Evolutionary conservation across 768 basidiomycete genomes (phyloP), one percentile per base, ranked within the genome.

Genomic region (Lepiota brunneoincarnata): DNA sequence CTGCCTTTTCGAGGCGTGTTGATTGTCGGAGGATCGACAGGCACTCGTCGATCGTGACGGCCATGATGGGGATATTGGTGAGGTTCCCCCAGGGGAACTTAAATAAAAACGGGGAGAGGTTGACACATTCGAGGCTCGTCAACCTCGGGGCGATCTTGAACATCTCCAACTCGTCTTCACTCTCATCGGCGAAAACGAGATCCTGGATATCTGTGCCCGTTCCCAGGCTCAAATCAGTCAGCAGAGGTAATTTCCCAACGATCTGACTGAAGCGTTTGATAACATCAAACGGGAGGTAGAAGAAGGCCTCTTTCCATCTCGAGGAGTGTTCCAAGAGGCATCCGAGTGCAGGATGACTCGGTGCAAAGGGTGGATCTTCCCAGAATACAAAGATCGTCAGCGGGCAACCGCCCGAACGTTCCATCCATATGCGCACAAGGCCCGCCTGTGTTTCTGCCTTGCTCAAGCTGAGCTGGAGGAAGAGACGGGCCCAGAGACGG

Each of bases 401-500:
- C 6, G 69, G 70, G 47, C 65, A 68, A 11, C 58, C 67, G 4
- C 65, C 65, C n/a, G 70, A 71, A 7, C 71, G 63, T 11, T 53
- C 51, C 45, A 72, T 57, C 71, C 71, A 72, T 6, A 68, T 62
- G 24, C 64, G 61, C 17, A 72, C 65, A 9, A 71, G 58, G 11
- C 56, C 55, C 11, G 60, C 57, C 47, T 68, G 58, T 11, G 51
- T 34, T 31, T 61, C 55, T 18, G 62, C 63, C 14, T 55, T 55
- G 39, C 54, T 45, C 4, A 61, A 60, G 11, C 58, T 49, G 43
- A 72, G 64, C 37, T 68, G 61, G 9, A 76, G 63, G 53, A 59
- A 73, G 15, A 76, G 61, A 11, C 73, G 67, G 7, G 75, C 71
- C 75, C 75, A 76, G 17, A 76, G 61, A n/a, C 63, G 61, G 35